Percentiles rank a stretch among this genome's conserved stretches.
These are phyloP conservation scores for Psilocybe mexicana DNA, from an alignment of 1,284 basidiomycete species.

Conservation along the genomic window DNA sequence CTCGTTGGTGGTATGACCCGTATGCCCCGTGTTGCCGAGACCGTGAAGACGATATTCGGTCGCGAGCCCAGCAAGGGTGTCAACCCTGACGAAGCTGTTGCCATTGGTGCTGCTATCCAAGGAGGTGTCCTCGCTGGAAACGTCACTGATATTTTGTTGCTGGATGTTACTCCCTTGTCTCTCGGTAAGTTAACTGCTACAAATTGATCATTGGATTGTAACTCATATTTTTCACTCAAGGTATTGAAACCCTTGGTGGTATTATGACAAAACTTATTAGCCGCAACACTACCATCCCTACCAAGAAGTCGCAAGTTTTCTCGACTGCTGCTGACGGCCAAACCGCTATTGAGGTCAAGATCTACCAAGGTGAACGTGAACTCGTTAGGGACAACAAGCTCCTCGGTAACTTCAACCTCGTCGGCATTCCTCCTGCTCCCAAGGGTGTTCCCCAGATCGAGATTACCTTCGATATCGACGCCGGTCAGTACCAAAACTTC, in stretches of 20 bases:
- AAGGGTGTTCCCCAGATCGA: constrained; percentile 99
- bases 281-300: constrained; percentile 98
- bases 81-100: constrained; percentile 95
- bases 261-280: constrained; percentile 97
- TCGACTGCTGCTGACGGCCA: constrained; percentile 97
- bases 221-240: constrained; percentile 27
- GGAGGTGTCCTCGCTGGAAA: constrained; percentile 96
- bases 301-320: constrained; percentile 99
- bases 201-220: background rate
- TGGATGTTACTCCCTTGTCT: constrained; percentile 94
- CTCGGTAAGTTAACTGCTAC: constrained; percentile 55
- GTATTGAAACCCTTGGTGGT: constrained; percentile 96
- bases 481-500: constrained; percentile 54
- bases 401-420: constrained; percentile 99
- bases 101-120: constrained; percentile 91
- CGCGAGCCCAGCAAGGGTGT: constrained; percentile 97
- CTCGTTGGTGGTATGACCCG: constrained; percentile 98
- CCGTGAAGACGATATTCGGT: constrained; percentile 90
- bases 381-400: constrained; percentile 97
- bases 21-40: constrained; percentile 94
- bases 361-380: constrained; percentile 98
- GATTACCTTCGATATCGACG: constrained; percentile 99
- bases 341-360: constrained; percentile 96
- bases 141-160: constrained; percentile 93
- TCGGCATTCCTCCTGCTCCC: constrained; percentile 95